Evolutionary conservation across 345 rosid species (phyloP), one percentile per base, ranked within the genome.

Genomic region (Pelargonium nanum): DNA sequence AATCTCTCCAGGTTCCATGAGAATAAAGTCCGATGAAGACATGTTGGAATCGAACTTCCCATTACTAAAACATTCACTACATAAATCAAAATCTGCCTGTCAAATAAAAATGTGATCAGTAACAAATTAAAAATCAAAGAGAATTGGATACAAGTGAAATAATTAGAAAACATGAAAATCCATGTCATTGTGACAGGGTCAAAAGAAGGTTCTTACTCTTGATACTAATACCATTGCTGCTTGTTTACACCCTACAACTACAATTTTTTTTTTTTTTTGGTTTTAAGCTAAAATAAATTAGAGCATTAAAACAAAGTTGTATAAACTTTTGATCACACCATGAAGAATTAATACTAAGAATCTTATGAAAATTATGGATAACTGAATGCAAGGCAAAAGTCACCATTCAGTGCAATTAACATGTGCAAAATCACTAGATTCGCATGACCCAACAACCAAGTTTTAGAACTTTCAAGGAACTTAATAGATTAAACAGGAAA

Each of bases 1-100:
- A 58, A 77, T 77, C 74, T 94, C 97, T 67, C 85, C 96, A 65
- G 96, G 91, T 56, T 86, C 96, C 97, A 94, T 94, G 65, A 94
- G 83, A 77, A 94, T 90, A 68, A 94, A 94, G 75, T 94, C 99
- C 12, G 93, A 86, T 8, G 91, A 78, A 26, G 92, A 86, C 99
- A 94, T 88, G 74, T 82, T 79, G 17, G 95, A 82, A 63, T 83
- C 92, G 70, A 94, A 88, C 81, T 90, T 90, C 52, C 95, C 84
- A 74, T 82, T 78, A 65, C 58, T 82, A 72, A 90, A 90, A 89
- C 99, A 94, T 63, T 94, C 91, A 32, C 86, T 79, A 72, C 99
- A 94, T 61, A 94, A 78, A 82, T 94, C 99, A 80, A 88, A 94
- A 88, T 94, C 99, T 74, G 99, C 99, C 99, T 94, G 97, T 69